A percentile compares a stretch with the other conserved stretches of the same genome.
These are phyloP conservation scores for Leccinum rimulosum DNA, from an alignment of 768 basidiomycete genomes.

Conservation along the genomic window DNA sequence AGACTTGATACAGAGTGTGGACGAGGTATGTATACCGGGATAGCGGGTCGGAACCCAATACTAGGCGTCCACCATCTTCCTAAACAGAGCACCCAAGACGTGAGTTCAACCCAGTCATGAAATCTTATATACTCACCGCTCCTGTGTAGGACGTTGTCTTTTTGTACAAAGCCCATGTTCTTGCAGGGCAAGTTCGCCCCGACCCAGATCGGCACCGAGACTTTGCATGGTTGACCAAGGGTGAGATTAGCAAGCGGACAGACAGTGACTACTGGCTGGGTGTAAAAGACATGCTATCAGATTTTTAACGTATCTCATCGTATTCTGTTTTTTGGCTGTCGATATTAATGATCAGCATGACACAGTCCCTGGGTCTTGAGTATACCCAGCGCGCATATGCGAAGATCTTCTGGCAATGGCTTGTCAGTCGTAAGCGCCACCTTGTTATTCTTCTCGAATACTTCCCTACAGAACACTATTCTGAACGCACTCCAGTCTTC, in stretches of 20 bases:
- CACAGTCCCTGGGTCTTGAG: neutral
- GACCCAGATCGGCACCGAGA: constrained; percentile 54
- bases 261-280: constrained; percentile 69
- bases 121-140: constrained; percentile 1
- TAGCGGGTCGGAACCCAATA: constrained; percentile 84
- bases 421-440: no score
- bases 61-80: constrained; percentile 63
- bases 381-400: no score
- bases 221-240: constrained; percentile 93
- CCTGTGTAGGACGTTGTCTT: constrained; percentile 64
- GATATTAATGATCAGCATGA: neutral
- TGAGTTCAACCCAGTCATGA: constrained; percentile 15
- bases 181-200: constrained; percentile 80
- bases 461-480: no score
- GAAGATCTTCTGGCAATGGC: no score
- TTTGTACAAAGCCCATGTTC: constrained; percentile 92
- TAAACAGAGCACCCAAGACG: constrained; percentile 36
- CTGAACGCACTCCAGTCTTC: no score
- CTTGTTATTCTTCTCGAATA: no score
- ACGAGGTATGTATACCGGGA: constrained; percentile 86
- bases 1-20: constrained; percentile 74
- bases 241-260: constrained; percentile 79
- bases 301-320: constrained; percentile 33
- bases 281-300: constrained; percentile 80
- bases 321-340: neutral